Evolutionary conservation across 2,329 filamentous ascomycete species (phyloP).

Genomic region (Pseudonectria foliicola): DNA sequence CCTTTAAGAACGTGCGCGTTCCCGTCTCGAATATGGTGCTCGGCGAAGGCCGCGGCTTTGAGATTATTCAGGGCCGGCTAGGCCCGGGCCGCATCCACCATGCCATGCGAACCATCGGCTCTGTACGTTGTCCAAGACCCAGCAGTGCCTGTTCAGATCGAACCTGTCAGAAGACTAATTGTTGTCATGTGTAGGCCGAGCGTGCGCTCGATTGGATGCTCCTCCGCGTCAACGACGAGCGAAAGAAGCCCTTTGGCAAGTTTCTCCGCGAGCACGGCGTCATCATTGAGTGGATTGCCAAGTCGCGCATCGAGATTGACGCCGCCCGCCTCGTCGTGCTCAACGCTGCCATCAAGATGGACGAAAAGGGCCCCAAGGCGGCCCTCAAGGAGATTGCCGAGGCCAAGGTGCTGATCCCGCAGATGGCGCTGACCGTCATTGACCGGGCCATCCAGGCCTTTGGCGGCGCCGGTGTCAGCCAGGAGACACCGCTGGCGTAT

Average conservation of each 20-base stretch:
- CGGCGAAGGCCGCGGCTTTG: conserved; percentile 88
- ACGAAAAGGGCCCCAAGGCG: conserved; percentile 78
- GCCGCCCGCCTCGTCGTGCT: conserved; percentile 82
- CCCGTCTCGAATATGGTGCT: conserved; percentile 79
- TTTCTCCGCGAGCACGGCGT: conserved; percentile 82
- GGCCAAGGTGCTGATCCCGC: conserved; percentile 86
- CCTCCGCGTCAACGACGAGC: conserved; percentile 84
- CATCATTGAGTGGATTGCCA: conserved; percentile 90
- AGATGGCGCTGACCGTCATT: conserved; percentile 76
- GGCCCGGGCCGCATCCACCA: conserved; percentile 96
- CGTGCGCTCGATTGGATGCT: conserved; percentile 91
- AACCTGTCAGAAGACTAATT: conserved; percentile 1
- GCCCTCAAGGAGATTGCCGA: conserved; percentile 90
- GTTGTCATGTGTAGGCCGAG: conserved; percentile 52
- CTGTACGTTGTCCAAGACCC: conserved; percentile 44
- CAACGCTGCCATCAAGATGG: conserved; percentile 93
- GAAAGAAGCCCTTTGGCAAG: conserved; percentile 88
- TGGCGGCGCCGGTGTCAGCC: conserved; percentile 82
- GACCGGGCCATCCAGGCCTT: conserved; percentile 92
- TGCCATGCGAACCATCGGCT: conserved; percentile 90
- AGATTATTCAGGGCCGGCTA: conserved; percentile 95
- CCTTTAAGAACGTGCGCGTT: conserved; percentile 83
- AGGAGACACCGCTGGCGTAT: conserved; percentile 85
- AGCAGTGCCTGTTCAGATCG: too few relatives aligned
- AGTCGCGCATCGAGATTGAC: conserved; percentile 89